Percentiles rank a stretch among this genome's conserved stretches.
phyloP scores from a whole-genome alignment of 129 eudicot genomes.

The Lonicera japonica region DNA sequence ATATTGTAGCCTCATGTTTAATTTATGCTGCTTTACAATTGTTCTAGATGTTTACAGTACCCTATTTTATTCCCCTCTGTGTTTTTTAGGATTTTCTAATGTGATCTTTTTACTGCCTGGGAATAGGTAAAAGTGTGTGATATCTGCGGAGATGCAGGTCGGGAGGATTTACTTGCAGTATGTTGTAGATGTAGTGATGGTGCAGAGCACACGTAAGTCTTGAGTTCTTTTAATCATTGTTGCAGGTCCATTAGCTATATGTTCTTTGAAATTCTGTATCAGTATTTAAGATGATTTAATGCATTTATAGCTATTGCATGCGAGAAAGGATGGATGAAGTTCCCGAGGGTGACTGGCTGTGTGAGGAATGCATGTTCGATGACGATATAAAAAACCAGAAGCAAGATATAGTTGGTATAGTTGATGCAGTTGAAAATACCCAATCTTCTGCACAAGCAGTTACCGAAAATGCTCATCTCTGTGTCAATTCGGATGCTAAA shows the following conservation, averaged over 20 bases:
- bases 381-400: conserved; percentile 32
- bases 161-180: conserved; percentile 82
- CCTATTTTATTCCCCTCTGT: background rate
- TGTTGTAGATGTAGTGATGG: conserved; percentile 92
- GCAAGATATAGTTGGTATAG: conserved; percentile 24
- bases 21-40: background rate
- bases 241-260: background rate
- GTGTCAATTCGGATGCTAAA: conserved; percentile 26
- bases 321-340: conserved; percentile 54
- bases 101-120: conserved; percentile 9
- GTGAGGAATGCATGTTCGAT: conserved; percentile 70
- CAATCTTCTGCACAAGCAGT: conserved; percentile 26
- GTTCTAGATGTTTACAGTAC: background rate
- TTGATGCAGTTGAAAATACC: conserved; percentile 38
- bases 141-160: conserved; percentile 96
- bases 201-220: conserved; percentile 95
- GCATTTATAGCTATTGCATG: conserved; percentile 70
- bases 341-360: conserved; percentile 94
- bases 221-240: background rate
- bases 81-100: conserved; percentile 1
- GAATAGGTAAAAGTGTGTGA: conserved; percentile 88
- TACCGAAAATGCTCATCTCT: background rate
- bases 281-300: background rate
- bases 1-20: background rate
- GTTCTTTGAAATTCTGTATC: background rate